phyloP scores from a whole-genome alignment of 768 basidiomycete species.

The Agaricus blazei region DNA sequence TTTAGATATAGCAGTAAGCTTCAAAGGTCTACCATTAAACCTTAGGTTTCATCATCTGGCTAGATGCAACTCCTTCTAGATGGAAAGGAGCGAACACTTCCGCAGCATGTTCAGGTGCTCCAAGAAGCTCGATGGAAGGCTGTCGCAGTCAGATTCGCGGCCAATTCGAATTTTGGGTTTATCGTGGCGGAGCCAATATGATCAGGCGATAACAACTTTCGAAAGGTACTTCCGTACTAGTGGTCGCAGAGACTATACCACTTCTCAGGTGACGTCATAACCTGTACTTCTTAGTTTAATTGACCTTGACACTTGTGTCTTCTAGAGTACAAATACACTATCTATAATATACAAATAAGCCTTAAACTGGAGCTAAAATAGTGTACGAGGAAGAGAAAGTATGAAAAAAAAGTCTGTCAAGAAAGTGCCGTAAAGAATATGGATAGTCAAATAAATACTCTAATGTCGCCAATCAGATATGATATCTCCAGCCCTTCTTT shows the following conservation, averaged over 20 bases:
- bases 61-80: conserved; percentile 10
- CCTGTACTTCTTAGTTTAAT: too few relatives aligned
- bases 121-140: conserved; percentile 4
- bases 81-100: conserved; percentile 8
- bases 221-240: too few relatives aligned
- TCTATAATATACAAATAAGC: too few relatives aligned
- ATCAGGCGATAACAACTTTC: not conserved
- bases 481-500: conserved; percentile 1
- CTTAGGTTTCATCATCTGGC: not conserved
- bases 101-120: conserved; percentile 5
- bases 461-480: not conserved
- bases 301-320: too few relatives aligned
- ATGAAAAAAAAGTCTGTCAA: too few relatives aligned
- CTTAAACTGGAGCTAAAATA: too few relatives aligned
- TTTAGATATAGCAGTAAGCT: conserved; percentile 60
- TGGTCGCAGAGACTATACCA: too few relatives aligned
- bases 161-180: conserved; percentile 5
- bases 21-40: not conserved
- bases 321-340: too few relatives aligned
- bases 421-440: too few relatives aligned
- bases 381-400: too few relatives aligned
- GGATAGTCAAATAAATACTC: too few relatives aligned
- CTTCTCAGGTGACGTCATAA: too few relatives aligned
- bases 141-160: not conserved
- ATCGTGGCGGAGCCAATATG: conserved; percentile 3